Evolutionary conservation across 805 yeast species (phyloP).

Genomic region (Kazachstania bromeliacearum): DNA sequence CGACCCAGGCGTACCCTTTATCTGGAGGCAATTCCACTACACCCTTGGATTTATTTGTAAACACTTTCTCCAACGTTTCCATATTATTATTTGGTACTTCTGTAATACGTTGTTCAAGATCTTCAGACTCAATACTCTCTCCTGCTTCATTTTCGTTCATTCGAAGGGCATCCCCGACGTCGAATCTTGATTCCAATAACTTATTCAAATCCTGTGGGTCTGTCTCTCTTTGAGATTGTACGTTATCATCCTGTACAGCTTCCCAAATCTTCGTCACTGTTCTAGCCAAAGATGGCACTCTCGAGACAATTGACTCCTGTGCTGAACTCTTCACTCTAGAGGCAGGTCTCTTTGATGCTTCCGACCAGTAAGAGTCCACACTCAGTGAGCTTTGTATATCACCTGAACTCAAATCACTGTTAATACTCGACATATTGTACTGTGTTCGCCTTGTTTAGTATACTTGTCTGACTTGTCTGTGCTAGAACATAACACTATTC

Average conservation of each 20-base stretch:
- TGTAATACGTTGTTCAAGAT: neutral
- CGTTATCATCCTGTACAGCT: conserved; percentile 21
- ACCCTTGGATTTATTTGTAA: conserved; percentile 30
- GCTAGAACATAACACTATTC: no score
- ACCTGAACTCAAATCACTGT: neutral
- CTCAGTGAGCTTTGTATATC: neutral
- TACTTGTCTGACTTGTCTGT: no score
- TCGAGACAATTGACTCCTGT: neutral
- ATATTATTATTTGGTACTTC: conserved; percentile 4
- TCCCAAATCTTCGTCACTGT: conserved; percentile 12
- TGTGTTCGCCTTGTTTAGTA: no score
- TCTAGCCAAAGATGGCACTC: conserved; percentile 6
- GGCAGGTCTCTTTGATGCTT: neutral
- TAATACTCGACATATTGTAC: no score
- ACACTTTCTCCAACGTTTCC: conserved; percentile 24
- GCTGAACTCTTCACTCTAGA: neutral
- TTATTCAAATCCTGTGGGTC: conserved; percentile 10
- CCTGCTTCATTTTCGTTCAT: conserved; percentile 11
- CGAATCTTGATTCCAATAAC: conserved; percentile 19
- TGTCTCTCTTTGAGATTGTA: conserved; percentile 10
- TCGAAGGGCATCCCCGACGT: conserved; percentile 25
- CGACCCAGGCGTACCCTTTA: conserved; percentile 64
- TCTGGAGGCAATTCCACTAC: conserved; percentile 40
- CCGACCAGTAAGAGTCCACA: neutral
- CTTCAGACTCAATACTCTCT: neutral